Base-by-base conservation (phyloP, 805 yeast species). In the Metschnikowia aberdeeniae region DNA sequence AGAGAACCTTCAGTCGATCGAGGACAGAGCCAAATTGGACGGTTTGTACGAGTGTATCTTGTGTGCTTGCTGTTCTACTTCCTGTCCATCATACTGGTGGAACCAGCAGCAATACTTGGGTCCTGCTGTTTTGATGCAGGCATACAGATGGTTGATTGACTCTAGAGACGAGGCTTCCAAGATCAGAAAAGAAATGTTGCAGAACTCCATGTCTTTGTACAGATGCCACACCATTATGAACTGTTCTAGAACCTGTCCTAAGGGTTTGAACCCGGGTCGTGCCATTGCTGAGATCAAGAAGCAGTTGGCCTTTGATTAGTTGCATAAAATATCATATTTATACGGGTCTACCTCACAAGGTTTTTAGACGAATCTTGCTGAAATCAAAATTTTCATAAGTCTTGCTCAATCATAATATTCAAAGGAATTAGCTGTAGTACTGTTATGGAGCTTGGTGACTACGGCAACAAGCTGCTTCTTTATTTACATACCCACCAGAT, bases 31-130 rank as follows among this genome's bases (percentile, higher is more conserved):
- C 72, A 93, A 93, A 74, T 78, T 92, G 63, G 98, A 93, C 68
- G 99, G 99, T 46, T 73, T 93, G 57, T 92, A 92, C 74, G 98
- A 92, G 74, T 92, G 99, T 77, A 92, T 92, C 61, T 76, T 92
- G 64, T 92, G 99, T 76, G 99, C 99, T 9, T 90, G 99, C 74
- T 92, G 99, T 72, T 90, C 97, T 30, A 93, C 99, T 42, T 84
- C 98, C 14, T 93, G 99, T 76, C 99, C 99, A 44, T 90, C 98
- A 3, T 93, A 93, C 80, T 93, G 99, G 99, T 93, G 99, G 99
- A 93, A 93, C 75, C 96, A 89, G 75, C 96, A 90, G 72, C 95
- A 93, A 76, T 93, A 93, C 73, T 76, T 93, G 59, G 99, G 99
- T 46, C 99, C 99, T 22, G 99, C 99, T 27, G 98, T 93, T 44